Conservation (phyloP, 2,329 filamentous ascomycete genomes). For the Pseudogymnoascus sp. region DNA sequence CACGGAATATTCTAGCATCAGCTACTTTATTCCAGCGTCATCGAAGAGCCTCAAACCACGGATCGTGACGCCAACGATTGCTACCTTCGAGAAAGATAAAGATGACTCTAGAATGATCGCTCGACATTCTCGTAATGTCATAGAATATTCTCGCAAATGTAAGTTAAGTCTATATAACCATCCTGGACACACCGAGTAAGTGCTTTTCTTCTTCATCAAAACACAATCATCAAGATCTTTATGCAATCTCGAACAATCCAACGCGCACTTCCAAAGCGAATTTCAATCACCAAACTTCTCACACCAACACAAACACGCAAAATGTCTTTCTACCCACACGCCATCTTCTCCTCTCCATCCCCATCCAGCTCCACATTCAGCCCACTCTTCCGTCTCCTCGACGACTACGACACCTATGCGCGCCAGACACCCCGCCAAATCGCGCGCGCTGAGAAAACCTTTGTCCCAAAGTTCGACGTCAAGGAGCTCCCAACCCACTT, state of each 20-base stretch:
- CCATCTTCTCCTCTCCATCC: background rate
- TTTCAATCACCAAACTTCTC: background rate
- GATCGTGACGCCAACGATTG: too few species aligned
- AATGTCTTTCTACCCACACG: constrained; percentile 29
- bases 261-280: background rate
- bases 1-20: background rate
- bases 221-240: constrained; percentile 1
- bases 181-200: background rate
- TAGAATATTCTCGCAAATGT: constrained; percentile 1
- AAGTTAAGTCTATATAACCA: constrained; percentile 4
- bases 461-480: constrained; percentile 70
- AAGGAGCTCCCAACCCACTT: constrained; percentile 60
- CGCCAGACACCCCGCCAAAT: constrained; percentile 21
- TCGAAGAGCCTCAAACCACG: too few species aligned
- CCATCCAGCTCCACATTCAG: constrained; percentile 32
- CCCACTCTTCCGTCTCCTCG: constrained; percentile 53
- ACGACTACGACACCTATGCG: constrained; percentile 51
- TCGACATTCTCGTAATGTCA: background rate
- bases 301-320: constrained; percentile 25
- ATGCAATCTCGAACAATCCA: background rate
- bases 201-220: constrained; percentile 4
- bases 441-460: constrained; percentile 33
- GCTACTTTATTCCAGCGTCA: background rate
- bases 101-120: background rate
- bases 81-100: background rate